These are phyloP conservation scores for Globisporangium emineosum DNA, from an alignment of 352 stramenopile species.

Conservation along the genomic window DNA sequence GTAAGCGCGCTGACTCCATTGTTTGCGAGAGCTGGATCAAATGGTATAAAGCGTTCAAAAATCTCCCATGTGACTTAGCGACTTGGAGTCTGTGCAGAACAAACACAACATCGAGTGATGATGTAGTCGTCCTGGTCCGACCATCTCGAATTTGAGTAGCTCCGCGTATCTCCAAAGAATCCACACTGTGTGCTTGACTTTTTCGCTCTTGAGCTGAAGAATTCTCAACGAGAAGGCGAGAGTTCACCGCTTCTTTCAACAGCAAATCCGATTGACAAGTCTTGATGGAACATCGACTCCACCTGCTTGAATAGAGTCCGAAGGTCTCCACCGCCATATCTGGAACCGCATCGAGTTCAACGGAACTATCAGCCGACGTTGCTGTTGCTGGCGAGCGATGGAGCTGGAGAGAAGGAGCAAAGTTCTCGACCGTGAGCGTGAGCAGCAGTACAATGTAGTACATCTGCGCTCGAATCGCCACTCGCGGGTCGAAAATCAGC, in stretches of 20 bases:
- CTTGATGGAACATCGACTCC: slow-evolving; percentile 30
- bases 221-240: neutral
- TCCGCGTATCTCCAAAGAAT: neutral
- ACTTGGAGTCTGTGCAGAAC: slow-evolving; percentile 28
- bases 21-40: slow-evolving; percentile 36
- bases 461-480: slow-evolving; percentile 44
- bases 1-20: slow-evolving; percentile 19
- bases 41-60: slow-evolving; percentile 63
- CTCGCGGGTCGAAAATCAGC: slow-evolving; percentile 38
- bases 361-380: neutral
- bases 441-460: slow-evolving; percentile 62
- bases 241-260: slow-evolving; percentile 6
- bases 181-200: neutral
- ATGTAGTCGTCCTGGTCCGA: neutral
- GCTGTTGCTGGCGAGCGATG: neutral
- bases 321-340: slow-evolving; percentile 26
- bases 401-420: slow-evolving; percentile 13
- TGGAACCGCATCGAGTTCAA: slow-evolving; percentile 10
- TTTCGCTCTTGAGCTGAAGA: neutral
- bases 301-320: slow-evolving; percentile 36
- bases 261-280: slow-evolving; percentile 21
- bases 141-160: neutral
- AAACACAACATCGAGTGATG: slow-evolving; percentile 25
- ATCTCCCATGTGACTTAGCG: slow-evolving; percentile 56
- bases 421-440: slow-evolving; percentile 49